Evolutionary conservation across 1,284 basidiomycete species (phyloP).

Genomic region (Microbotryum violaceum): DNA sequence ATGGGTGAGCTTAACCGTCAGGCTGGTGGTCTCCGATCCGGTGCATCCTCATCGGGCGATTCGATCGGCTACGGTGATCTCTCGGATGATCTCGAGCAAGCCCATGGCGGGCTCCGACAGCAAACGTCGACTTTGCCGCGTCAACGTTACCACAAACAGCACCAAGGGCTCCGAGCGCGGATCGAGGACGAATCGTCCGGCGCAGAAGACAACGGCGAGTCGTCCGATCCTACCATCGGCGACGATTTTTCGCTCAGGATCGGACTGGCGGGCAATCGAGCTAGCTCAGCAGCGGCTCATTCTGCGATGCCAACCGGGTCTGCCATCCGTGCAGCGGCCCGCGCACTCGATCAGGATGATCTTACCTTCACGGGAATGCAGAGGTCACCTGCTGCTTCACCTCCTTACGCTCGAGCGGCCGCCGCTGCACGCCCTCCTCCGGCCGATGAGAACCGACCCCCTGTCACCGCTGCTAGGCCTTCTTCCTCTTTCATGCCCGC

Average conservation of each 20-base stretch:
- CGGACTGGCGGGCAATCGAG: slow-evolving; percentile 7
- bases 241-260: slow-evolving; percentile 13
- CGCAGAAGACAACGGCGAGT: neutral
- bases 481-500: neutral
- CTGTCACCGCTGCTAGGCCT: neutral
- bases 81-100: neutral
- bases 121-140: neutral
- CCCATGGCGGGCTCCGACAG: too few species aligned
- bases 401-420: neutral
- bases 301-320: too few species aligned
- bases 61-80: neutral
- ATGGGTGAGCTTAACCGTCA: slow-evolving; percentile 18
- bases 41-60: neutral
- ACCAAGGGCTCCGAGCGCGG: neutral
- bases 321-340: neutral
- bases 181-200: slow-evolving; percentile 12
- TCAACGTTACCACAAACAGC: neutral
- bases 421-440: neutral
- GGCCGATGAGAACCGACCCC: neutral
- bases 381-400: neutral
- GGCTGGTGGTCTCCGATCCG: slow-evolving; percentile 1
- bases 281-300: neutral
- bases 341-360: neutral
- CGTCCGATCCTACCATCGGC: neutral
- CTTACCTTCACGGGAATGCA: neutral